A percentile compares a stretch with the other conserved stretches of the same genome.
phyloP scores from a whole-genome alignment of 176 grass and related monocot species.

The Aegilops tauschii region DNA sequence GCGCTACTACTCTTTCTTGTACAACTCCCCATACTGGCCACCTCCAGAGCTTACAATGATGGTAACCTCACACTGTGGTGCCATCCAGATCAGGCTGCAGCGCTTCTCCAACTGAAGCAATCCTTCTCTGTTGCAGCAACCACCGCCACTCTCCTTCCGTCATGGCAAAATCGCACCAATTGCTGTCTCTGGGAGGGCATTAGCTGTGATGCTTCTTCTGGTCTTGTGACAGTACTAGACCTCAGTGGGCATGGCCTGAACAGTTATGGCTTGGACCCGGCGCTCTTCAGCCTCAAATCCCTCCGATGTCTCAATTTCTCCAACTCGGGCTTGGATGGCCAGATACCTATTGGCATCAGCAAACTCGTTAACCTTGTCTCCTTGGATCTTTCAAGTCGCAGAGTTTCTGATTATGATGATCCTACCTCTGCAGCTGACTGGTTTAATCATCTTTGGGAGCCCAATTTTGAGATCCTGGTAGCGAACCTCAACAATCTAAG shows the following conservation, averaged over 20 bases:
- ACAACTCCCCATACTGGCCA: neutral
- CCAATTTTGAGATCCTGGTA: neutral
- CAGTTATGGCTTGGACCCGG: neutral
- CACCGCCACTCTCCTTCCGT: neutral
- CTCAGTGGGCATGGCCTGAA: neutral
- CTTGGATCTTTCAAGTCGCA: neutral
- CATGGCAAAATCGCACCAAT: neutral
- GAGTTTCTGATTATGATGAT: neutral
- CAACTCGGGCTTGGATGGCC: neutral
- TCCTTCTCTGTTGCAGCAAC: neutral
- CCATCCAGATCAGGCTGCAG: neutral
- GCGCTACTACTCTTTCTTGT: neutral
- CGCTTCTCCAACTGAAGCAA: neutral
- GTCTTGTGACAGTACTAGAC: neutral
- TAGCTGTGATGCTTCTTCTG: neutral
- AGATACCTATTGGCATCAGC: neutral
- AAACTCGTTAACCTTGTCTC: neutral
- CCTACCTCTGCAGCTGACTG: rapidly evolving
- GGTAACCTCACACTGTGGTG: neutral
- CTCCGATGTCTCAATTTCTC: neutral
- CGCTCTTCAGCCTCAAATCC: neutral
- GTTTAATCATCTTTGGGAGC: neutral
- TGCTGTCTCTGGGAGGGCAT: neutral
- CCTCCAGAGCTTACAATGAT: neutral
- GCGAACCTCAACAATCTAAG: neutral